Evolutionary conservation across 495 filamentous ascomycete genomes (phyloP), one percentile per base, ranked within the genome.

Genomic region (Xylaria castorea): DNA sequence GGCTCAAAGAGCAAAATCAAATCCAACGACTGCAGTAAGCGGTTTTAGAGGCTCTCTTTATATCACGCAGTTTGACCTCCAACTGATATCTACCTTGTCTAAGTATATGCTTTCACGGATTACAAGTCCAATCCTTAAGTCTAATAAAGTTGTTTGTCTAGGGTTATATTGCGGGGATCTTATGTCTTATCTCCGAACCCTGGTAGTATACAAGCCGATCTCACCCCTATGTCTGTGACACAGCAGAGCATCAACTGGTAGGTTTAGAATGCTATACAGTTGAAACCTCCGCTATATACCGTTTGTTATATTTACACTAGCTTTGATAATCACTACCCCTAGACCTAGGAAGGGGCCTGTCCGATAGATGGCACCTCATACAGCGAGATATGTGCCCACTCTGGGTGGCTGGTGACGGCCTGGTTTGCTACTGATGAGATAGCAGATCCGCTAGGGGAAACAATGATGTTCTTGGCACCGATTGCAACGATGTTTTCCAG

Each of bases 401-500:
- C 80, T 0, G 86, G 79, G 70, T 85, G 77, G 36, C 87, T 85
- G 61, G 90, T 90, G 60, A 97, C 92, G 55, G 95, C 95, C 71
- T 97, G 86, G 55, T 97, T 86, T 64, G 93, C 89, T 77, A 97
- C 94, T 58, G 93, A 93, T 14, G 90, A 92, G 71, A 97, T 91
- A 57, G 95, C 95, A 4, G 50, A 1, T 12, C 66, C 66, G 66
- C 66, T 36, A 0, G 50, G 32, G 14, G 66, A 57, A 68, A 68
- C 66, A 8, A 68, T 55, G 4, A 68, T 68, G 50, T 68, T 68
- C 50, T 68, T 68, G 36, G 50, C 66, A 42, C 66, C 66, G 14
- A 68, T 68, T 5, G 48, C 50, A 7, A 68, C 44, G 36, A 68
- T 32, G 22, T 68, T 68, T 18, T 68, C n/a, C 34, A 68, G 50